Evolutionary conservation across 2,329 filamentous ascomycete genomes (phyloP), one percentile per base, ranked within the genome.

Genomic region (Trichoderma sp.): DNA sequence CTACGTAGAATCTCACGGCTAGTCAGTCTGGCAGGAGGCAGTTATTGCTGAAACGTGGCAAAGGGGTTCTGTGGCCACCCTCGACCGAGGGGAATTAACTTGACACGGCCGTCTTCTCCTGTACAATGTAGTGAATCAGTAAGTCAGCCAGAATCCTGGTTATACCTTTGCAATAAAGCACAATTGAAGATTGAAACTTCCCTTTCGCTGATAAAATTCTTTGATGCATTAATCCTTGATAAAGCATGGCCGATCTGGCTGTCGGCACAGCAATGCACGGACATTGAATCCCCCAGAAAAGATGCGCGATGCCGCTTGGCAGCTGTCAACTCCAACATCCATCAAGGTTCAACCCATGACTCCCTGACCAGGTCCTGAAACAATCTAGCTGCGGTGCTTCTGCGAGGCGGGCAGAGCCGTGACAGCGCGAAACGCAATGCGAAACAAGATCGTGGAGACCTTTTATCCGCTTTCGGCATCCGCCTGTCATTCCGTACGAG

Each of bases 11-110:
- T n/a, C 6, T 15, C 34, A 18, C 26, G 28, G 21, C 18, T 39
- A 34, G 36, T 67, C 57, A 30, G 65, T 32, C 8, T 58, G 56
- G 26, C 56, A 34, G 18, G 36, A 69, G 34, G 26, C 9, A 34
- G 34, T 47, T 69, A n/a, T 39, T 12, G 58, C 65, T 78, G 76
- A 78, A 78, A 78, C 77, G 71, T 62, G 51, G 70, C 39, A 72
- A 69, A 71, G 57, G 56, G 56, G 67, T 21, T 62, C 26, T 47
- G 56, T 47, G 61, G 60, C 32, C 11, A 28, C 58, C 58, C 15
- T 34, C 24, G n/a, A 36, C 47, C 60, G 47, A 36, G 47, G 24
- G 56, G 6, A 34, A 60, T 60, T 7, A 43, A 32, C 26, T 15
- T 62, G 66, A 70, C 18, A 34, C 57, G 21, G 3, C 28, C 30